Percentiles rank a stretch among this genome's conserved stretches.
Conservation (phyloP, 2,329 filamentous ascomycete species). For the Trichoderma afroharzianum region DNA sequence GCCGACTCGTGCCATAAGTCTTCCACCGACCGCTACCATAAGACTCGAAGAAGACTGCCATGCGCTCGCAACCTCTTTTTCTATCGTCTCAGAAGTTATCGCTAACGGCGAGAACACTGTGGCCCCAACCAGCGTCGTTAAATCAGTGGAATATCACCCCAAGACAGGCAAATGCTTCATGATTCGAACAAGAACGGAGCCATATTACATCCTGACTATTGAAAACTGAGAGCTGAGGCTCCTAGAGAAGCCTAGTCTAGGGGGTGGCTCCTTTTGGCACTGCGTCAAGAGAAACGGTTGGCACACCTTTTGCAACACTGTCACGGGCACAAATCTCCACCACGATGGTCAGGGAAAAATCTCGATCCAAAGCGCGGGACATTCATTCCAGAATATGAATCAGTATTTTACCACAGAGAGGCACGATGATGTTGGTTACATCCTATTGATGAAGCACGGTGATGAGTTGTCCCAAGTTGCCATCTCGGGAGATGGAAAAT, state of each 20-base stretch:
- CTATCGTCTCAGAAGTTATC: background rate
- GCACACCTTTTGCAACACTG: background rate
- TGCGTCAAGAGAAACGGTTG: background rate
- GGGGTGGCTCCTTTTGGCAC: background rate
- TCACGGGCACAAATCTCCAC: background rate
- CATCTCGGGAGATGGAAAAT: background rate
- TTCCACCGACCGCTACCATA: background rate
- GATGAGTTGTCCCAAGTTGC: background rate
- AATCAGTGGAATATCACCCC: background rate
- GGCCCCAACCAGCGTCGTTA: background rate
- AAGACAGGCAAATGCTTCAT: background rate
- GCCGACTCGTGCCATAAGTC: background rate
- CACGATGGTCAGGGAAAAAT: background rate
- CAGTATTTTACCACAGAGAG: background rate
- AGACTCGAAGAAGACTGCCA: background rate
- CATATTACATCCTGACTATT: background rate
- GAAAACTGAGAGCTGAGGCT: background rate
- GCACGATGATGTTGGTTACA: background rate
- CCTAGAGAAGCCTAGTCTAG: background rate
- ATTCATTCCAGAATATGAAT: background rate
- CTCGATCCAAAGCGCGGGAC: background rate
- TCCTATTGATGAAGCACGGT: background rate
- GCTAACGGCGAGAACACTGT: background rate
- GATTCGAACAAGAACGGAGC: background rate
- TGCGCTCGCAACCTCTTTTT: background rate